phyloP scores from a whole-genome alignment of 257 asterid genomes.

The Cinchona pubescens region DNA sequence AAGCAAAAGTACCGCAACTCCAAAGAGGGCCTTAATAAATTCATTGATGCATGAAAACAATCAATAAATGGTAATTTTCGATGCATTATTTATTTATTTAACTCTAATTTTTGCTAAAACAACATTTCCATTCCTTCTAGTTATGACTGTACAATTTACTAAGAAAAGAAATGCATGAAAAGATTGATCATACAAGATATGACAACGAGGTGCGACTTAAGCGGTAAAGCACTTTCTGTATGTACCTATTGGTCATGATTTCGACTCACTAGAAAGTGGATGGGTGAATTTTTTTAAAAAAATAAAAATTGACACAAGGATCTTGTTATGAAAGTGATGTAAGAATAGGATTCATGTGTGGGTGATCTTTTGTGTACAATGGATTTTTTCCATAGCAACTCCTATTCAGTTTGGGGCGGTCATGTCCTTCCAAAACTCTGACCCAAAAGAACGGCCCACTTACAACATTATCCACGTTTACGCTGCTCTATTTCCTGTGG shows the following conservation, averaged over 20 bases:
- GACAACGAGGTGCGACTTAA: too few species aligned
- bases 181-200: too few species aligned
- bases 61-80: too few species aligned
- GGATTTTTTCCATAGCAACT: background rate
- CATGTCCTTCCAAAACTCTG: background rate
- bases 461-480: background rate
- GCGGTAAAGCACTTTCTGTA: too few species aligned
- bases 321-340: background rate
- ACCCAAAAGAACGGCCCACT: slow-evolving; percentile 3
- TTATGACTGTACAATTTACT: background rate
- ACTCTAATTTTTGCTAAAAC: background rate
- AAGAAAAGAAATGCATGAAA: background rate
- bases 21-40: too few species aligned
- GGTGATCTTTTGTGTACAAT: background rate
- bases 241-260: too few species aligned
- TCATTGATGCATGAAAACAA: too few species aligned
- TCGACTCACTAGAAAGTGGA: too few species aligned
- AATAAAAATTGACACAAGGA: background rate
- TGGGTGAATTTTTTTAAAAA: too few species aligned
- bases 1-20: too few species aligned
- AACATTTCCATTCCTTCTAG: background rate
- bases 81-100: too few species aligned
- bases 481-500: background rate
- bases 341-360: background rate
- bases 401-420: too few species aligned